A percentile compares a stretch with the other conserved stretches of the same genome.
These are phyloP conservation scores for Heritiera littoralis DNA, from an alignment of 345 rosid species.

Conservation along the genomic window DNA sequence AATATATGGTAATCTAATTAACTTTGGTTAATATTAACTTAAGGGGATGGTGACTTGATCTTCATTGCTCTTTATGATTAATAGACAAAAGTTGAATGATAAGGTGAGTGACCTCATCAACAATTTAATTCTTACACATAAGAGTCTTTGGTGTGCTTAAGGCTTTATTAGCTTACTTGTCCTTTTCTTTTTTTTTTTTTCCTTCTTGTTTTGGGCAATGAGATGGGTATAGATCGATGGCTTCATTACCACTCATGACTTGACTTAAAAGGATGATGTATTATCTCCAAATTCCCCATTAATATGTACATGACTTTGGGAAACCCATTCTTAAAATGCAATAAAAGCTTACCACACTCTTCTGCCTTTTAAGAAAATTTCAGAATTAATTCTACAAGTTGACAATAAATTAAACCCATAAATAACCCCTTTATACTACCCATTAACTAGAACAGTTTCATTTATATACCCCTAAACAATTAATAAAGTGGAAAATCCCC, in stretches of 20 bases:
- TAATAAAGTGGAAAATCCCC: no score
- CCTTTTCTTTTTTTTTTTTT: background rate
- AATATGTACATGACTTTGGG: background rate
- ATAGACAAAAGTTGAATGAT: background rate
- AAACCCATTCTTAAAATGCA: no score
- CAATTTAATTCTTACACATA: background rate
- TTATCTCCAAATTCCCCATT: background rate
- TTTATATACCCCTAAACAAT: no score
- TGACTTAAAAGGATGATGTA: background rate
- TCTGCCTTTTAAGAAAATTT: no score
- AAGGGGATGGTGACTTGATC: background rate
- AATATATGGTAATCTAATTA: background rate
- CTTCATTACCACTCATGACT: background rate
- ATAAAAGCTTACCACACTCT: background rate
- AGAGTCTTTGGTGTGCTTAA: constrained; percentile 7
- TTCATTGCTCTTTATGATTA: background rate
- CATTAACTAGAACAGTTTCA: no score
- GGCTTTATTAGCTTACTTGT: background rate
- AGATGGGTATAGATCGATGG: background rate
- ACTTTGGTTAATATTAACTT: background rate
- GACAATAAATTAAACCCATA: no score
- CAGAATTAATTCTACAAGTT: no score
- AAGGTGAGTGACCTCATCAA: background rate
- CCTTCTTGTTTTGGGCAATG: background rate
- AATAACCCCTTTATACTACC: no score